These are phyloP conservation scores for Globisporangium yorkense DNA, from an alignment of 352 stramenopile species.

Conservation along the genomic window DNA sequence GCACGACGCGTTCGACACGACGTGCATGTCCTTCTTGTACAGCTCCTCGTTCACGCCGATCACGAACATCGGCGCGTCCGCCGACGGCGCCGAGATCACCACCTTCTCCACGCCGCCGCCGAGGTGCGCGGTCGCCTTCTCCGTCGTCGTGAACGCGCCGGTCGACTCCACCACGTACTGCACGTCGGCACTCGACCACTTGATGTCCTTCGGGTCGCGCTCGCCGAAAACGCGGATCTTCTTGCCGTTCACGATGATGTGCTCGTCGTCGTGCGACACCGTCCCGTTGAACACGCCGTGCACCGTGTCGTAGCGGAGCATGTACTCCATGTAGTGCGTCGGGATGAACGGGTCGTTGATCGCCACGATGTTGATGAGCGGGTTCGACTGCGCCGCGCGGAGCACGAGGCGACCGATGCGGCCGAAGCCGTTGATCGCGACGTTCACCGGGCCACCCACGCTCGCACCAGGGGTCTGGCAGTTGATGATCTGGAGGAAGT, in stretches of 20 bases:
- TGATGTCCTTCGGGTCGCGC: conserved; percentile 92
- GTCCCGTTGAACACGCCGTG: conserved; percentile 87
- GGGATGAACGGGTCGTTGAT: conserved; percentile 96
- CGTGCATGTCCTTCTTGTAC: conserved; percentile 93
- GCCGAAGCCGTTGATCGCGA: conserved; percentile 99
- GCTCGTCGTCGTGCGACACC: conserved; percentile 81
- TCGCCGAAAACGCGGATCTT: conserved; percentile 92
- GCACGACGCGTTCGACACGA: conserved; percentile 98
- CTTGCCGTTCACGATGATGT: conserved; percentile 92
- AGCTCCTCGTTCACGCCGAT: conserved; percentile 97
- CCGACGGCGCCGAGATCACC: conserved; percentile 97
- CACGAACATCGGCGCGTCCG: conserved; percentile 98
- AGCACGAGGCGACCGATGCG: conserved; percentile 97
- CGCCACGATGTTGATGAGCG: conserved; percentile 87
- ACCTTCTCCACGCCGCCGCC: conserved; percentile 94
- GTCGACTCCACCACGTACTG: conserved; percentile 95
- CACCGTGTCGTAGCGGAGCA: conserved; percentile 91
- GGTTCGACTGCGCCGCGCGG: conserved; percentile 86
- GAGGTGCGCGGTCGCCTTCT: conserved; percentile 92
- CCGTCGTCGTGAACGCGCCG: conserved; percentile 72
- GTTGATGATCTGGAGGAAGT: conserved; percentile 98
- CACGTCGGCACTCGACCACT: conserved; percentile 86
- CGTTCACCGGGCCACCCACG: conserved; percentile 76
- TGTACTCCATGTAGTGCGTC: conserved; percentile 97
- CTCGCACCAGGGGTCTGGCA: conserved; percentile 52